Conservation (phyloP, 441 rosid genomes). For the Euphorbia schlechtendalii region DNA sequence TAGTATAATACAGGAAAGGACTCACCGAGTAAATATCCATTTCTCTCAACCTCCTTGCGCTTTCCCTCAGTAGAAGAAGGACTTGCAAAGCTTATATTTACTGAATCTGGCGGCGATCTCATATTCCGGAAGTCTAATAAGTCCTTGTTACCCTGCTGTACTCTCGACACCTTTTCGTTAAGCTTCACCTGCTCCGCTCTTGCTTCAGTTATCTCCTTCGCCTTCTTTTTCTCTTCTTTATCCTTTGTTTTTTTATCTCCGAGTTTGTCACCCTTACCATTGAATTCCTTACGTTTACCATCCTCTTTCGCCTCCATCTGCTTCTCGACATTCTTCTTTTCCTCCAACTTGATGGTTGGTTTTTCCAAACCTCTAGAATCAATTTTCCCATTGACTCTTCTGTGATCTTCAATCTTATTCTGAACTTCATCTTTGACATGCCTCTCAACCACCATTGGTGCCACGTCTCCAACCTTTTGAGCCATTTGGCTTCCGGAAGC, state of each 20-base stretch:
- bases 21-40: constrained; percentile 63
- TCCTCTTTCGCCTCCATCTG: constrained; percentile 29
- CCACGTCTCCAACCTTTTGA: constrained; percentile 26
- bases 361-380: constrained; percentile 29
- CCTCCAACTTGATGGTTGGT: constrained; percentile 28
- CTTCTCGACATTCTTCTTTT: constrained; percentile 30
- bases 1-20: constrained; percentile 28
- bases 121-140: constrained; percentile 24
- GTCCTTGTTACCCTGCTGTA: constrained; percentile 27
- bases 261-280: constrained; percentile 34
- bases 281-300: constrained; percentile 30
- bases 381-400: constrained; percentile 30
- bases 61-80: constrained; percentile 25
- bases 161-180: constrained; percentile 22
- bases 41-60: constrained; percentile 45
- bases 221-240: constrained; percentile 36
- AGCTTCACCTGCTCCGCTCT: constrained; percentile 31
- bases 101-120: constrained; percentile 19
- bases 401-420: constrained; percentile 30
- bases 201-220: constrained; percentile 27
- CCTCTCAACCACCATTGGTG: constrained; percentile 24
- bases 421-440: constrained; percentile 24
- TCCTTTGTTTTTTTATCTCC: constrained; percentile 31
- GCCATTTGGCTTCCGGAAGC: constrained; percentile 46
- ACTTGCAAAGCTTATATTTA: constrained; percentile 26